phyloP scores from a whole-genome alignment of 148 eudicot species.

The Dianthus caryophyllus region DNA sequence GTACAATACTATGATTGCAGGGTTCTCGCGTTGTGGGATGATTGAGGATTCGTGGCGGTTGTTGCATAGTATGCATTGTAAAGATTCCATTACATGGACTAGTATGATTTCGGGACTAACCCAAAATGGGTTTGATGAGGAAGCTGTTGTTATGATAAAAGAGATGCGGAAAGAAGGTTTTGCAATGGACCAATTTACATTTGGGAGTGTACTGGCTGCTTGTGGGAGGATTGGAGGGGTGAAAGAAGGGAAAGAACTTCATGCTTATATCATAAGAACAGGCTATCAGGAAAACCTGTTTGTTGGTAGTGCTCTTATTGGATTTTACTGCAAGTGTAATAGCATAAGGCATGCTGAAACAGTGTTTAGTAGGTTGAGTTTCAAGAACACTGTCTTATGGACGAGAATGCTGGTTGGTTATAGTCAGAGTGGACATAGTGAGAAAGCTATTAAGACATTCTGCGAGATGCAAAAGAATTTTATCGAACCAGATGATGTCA shows the following conservation, averaged over 20 bases:
- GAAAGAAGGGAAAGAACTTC: conserved; percentile 74
- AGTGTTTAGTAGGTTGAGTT: conserved; percentile 51
- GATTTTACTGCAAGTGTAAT: conserved; percentile 78
- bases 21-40: conserved; percentile 60
- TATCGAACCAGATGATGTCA: conserved; percentile 59
- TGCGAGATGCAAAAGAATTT: conserved; percentile 53
- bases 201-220: conserved; percentile 78
- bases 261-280: conserved; percentile 52
- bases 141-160: conserved; percentile 53
- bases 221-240: conserved; percentile 60
- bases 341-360: conserved; percentile 53
- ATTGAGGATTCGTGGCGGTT: conserved; percentile 47
- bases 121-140: conserved; percentile 51
- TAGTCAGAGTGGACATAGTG: conserved; percentile 67
- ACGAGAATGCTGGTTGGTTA: conserved; percentile 84
- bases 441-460: conserved; percentile 62
- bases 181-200: conserved; percentile 67
- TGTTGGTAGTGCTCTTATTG: conserved; percentile 87
- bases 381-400: conserved; percentile 78
- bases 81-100: conserved; percentile 85
- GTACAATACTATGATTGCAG: conserved; percentile 75
- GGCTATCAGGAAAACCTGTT: conserved; percentile 49
- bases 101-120: conserved; percentile 68
- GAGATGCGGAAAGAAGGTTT: conserved; percentile 55
- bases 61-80: conserved; percentile 50